A percentile compares a stretch with the other conserved stretches of the same genome.
Evolutionary conservation across 345 rosid genomes (phyloP).

Genomic region (Triadica sebifera): DNA sequence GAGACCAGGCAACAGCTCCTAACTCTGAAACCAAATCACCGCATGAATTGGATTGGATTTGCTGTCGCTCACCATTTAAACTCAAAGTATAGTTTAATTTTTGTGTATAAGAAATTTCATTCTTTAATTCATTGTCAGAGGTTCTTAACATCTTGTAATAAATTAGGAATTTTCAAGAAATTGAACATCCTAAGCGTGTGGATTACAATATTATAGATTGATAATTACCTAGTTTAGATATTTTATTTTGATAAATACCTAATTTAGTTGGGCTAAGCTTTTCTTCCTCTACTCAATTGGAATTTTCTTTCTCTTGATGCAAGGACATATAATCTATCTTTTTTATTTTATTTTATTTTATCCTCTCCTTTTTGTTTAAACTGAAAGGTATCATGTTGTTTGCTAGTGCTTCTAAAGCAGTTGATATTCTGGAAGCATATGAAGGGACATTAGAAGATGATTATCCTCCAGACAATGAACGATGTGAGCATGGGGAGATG

Average conservation of each 20-base stretch:
- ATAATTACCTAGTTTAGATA: no score
- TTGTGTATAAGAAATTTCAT: conserved; percentile 7
- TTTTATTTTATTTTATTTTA: background rate
- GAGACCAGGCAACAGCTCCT: conserved; percentile 95
- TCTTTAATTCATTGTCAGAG: background rate
- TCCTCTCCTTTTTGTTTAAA: background rate
- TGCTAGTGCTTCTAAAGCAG: conserved; percentile 82
- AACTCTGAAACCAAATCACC: conserved; percentile 93
- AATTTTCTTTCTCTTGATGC: background rate
- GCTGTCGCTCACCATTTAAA: conserved; percentile 95
- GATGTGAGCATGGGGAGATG: conserved; percentile 96
- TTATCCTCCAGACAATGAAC: conserved; percentile 96
- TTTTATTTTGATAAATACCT: background rate
- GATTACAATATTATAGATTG: no score
- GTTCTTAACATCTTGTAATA: background rate
- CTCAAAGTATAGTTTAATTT: conserved; percentile 56
- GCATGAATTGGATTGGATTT: conserved; percentile 99
- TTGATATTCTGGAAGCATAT: conserved; percentile 96
- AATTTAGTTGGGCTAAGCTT: background rate
- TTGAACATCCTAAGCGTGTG: background rate
- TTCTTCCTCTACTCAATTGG: background rate
- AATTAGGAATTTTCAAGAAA: background rate
- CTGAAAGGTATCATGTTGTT: conserved; percentile 20
- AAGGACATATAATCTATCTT: background rate
- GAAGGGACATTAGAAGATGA: conserved; percentile 99